Evolutionary conservation across 2,329 filamentous ascomycete species (phyloP), one percentile per base, ranked within the genome.

Genomic region (Chrysosporium keratinophilum): DNA sequence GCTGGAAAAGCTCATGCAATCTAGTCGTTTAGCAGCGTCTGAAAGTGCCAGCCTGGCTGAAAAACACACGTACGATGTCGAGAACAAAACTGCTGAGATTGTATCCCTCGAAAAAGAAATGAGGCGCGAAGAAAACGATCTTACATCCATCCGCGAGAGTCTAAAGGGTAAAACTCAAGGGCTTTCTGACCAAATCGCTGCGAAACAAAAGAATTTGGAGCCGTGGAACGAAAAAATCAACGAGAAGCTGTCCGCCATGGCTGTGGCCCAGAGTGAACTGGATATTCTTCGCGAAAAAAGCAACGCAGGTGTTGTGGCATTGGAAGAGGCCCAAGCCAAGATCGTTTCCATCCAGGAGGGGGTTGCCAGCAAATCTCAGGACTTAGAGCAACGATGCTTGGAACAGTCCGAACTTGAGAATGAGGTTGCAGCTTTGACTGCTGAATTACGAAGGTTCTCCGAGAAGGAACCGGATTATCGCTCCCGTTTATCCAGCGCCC

Each of bases 141-240:
- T 98, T 17, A 76, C 82, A 31, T 78, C 73, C n/a, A 93, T 98
- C 59, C 83, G 91, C 54, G 88, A 95, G 19, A 82, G 80, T 57
- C 76, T 98, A 6, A 95, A 95, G 65, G 91, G 91, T 63, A 98
- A 98, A 73, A 98, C 93, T 0, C 90, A 97, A 67, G 85, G 82
- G 5, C 86, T 96, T 57, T 97, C 91, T 0, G 89, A 98, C 62
- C 79, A 96, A 64, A 97, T 98, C 61, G 83, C 89, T 0, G 78
- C 78, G 3, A 96, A 95, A 71, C 93, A 98, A 65, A 96, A 94
- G 71, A 85, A 88, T 0, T 76, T 98, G 10, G 91, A 97, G 70
- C 93, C 93, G 0, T 98, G 93, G 93, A 90, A 85, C 61, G 89
- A 89, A 60, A 97, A 93, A 71, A 91, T 98, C 73, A 96, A 93